Evolutionary conservation across 768 basidiomycete species (phyloP).

Genomic region (Leccinellum rugosiceps): DNA sequence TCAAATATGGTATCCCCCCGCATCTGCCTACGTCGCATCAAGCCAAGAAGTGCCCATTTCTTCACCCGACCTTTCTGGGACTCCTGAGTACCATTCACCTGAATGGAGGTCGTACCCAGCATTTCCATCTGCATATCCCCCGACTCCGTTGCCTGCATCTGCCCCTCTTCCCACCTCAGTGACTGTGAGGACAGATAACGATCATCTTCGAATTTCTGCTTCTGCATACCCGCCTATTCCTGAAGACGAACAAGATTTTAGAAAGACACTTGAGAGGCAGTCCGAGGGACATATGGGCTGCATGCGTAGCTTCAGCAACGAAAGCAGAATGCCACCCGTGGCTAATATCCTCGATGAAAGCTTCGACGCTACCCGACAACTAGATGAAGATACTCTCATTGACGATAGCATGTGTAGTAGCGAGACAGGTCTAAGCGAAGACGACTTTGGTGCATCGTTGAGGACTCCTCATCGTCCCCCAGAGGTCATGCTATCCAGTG

Average conservation of each 20-base stretch:
- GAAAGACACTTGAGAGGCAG: constrained; percentile 62
- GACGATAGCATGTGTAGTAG: constrained; percentile 28
- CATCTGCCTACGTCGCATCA: constrained; percentile 36
- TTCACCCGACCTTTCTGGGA: constrained; percentile 19
- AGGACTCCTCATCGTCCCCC: constrained; percentile 51
- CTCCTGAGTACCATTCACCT: constrained; percentile 38
- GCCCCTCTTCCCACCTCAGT: constrained; percentile 29
- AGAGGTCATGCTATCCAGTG: constrained; percentile 18
- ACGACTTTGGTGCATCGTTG: constrained; percentile 64
- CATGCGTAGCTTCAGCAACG: constrained; percentile 62
- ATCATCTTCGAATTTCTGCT: constrained; percentile 4
- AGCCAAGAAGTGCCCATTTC: constrained; percentile 12
- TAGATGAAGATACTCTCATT: constrained; percentile 19
- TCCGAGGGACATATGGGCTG: constrained; percentile 60
- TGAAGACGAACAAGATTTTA: constrained; percentile 63
- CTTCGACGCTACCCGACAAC: constrained; percentile 4
- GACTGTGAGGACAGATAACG: constrained; percentile 1
- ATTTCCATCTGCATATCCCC: constrained; percentile 75
- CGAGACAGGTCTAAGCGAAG: constrained; percentile 35
- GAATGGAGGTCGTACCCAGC: constrained; percentile 75
- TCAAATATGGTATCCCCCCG: constrained; percentile 62
- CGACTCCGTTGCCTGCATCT: constrained; percentile 53
- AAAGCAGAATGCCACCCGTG: constrained; percentile 34
- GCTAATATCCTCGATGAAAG: constrained; percentile 29
- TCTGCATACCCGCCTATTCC: constrained; percentile 30